phyloP scores from a whole-genome alignment of 306 rosid genomes.

The Cucurbita maxima region DNA sequence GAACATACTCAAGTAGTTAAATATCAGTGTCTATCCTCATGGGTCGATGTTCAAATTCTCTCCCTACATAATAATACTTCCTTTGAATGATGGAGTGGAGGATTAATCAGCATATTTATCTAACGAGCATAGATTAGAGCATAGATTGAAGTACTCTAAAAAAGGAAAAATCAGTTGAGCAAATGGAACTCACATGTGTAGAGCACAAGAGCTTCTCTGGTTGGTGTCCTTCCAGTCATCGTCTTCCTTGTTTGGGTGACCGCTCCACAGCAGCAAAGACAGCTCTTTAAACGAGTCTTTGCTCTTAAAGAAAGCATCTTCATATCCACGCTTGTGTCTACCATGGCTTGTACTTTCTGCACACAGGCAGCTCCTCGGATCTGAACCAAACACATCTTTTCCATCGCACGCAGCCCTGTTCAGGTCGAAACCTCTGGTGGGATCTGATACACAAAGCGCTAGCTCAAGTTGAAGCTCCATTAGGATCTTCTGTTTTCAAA shows the following conservation, averaged over 20 bases:
- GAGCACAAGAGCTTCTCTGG: slow-evolving; percentile 14
- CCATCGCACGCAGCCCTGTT: slow-evolving; percentile 1
- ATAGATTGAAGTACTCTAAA: neutral
- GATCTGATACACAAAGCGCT: slow-evolving; percentile 27
- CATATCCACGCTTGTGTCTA: slow-evolving; percentile 41
- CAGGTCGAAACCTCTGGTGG: slow-evolving; percentile 20
- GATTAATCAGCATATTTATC: neutral
- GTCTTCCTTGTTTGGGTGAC: slow-evolving; percentile 56
- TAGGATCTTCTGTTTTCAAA: neutral
- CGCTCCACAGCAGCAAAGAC: slow-evolving; percentile 48
- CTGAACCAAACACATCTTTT: slow-evolving; percentile 4
- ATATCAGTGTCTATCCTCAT: neutral
- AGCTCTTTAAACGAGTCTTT: slow-evolving; percentile 9
- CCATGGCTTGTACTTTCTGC: slow-evolving; percentile 12
- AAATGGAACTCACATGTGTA: slow-evolving; percentile 32
- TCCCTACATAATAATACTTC: neutral
- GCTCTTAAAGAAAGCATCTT: slow-evolving; percentile 32
- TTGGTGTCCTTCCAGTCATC: slow-evolving; percentile 25
- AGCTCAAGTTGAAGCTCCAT: slow-evolving; percentile 64
- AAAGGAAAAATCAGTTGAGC: neutral
- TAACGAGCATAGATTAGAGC: neutral
- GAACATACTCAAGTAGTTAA: neutral
- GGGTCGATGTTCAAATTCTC: neutral
- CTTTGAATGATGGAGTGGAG: neutral
- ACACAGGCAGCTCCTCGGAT: slow-evolving; percentile 10